phyloP scores from a whole-genome alignment of 73 alveolate genomes.

The Durusdinium trenchii region DNA sequence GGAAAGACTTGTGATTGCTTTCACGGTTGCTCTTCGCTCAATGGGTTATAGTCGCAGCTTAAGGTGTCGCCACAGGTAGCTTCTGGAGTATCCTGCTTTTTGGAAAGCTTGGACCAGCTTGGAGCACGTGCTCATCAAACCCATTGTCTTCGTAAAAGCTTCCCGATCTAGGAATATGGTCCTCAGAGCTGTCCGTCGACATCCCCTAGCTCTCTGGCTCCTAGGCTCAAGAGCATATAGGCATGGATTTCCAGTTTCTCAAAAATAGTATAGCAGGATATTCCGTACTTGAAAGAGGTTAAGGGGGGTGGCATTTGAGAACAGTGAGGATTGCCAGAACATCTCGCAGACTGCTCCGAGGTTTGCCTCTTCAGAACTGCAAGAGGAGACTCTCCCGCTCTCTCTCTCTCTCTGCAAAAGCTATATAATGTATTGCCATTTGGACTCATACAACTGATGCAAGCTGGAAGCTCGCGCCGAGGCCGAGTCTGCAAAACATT shows the following conservation, averaged over 20 bases:
- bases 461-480: too few species aligned
- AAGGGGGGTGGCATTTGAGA: too few species aligned
- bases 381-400: neutral
- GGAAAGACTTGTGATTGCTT: neutral
- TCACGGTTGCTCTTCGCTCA: neutral
- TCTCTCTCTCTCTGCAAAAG: neutral
- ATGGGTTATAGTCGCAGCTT: too few species aligned
- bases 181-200: constrained; percentile 55
- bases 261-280: too few species aligned
- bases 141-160: neutral
- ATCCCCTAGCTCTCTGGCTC: constrained; percentile 35
- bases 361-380: constrained; percentile 65
- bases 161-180: constrained; percentile 40
- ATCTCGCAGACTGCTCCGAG: neutral
- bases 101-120: too few species aligned
- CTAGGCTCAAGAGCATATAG: neutral
- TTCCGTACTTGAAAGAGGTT: too few species aligned
- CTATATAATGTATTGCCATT: too few species aligned
- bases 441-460: too few species aligned
- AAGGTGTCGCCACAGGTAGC: too few species aligned
- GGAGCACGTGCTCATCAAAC: neutral
- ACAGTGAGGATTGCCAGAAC: neutral
- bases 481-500: neutral
- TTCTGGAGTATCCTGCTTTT: too few species aligned
- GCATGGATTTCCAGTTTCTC: neutral